Evolutionary conservation across 495 filamentous ascomycete genomes (phyloP).

Genomic region (Trichoderma reesei): DNA sequence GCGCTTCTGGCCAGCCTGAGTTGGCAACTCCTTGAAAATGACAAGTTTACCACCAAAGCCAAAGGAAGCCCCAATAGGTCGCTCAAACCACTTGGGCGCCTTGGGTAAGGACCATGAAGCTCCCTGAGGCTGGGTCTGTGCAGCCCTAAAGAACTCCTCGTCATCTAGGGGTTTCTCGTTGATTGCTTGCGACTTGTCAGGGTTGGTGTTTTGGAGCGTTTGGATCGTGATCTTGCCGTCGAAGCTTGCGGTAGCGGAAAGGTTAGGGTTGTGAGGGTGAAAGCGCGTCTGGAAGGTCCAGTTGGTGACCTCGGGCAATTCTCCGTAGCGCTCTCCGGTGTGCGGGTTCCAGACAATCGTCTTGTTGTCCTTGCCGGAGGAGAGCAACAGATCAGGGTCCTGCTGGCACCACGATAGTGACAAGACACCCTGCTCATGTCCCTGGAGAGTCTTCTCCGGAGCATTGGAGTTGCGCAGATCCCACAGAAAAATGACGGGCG

Average conservation of each 20-base stretch:
- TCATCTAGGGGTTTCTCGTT: constrained; percentile 57
- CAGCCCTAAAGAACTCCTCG: constrained; percentile 94
- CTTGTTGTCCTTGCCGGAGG: constrained; percentile 92
- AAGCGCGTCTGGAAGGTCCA: constrained; percentile 97
- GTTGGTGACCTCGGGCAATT: constrained; percentile 94
- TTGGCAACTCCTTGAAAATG: constrained; percentile 52
- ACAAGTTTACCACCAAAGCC: constrained; percentile 93
- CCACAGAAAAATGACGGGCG: constrained; percentile 85
- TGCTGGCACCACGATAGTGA: constrained; percentile 95
- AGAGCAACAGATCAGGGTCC: constrained; percentile 82
- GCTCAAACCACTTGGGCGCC: constrained; percentile 83
- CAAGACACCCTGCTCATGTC: constrained; percentile 85
- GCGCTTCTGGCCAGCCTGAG: constrained; percentile 47
- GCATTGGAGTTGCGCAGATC: constrained; percentile 93
- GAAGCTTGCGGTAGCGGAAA: constrained; percentile 91
- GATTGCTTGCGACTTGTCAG: constrained; percentile 49
- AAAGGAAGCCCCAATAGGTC: constrained; percentile 80
- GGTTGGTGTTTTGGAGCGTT: constrained; percentile 80
- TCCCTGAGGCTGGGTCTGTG: constrained; percentile 81
- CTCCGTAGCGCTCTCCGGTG: constrained; percentile 73
- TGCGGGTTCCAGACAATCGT: constrained; percentile 96
- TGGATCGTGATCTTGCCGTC: constrained; percentile 91
- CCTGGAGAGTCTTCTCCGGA: constrained; percentile 77
- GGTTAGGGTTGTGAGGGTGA: constrained; percentile 83
- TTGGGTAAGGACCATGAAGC: constrained; percentile 77